These are phyloP conservation scores for Chenopodium suecicum DNA, from an alignment of 148 eudicot genomes.

Conservation along the genomic window DNA sequence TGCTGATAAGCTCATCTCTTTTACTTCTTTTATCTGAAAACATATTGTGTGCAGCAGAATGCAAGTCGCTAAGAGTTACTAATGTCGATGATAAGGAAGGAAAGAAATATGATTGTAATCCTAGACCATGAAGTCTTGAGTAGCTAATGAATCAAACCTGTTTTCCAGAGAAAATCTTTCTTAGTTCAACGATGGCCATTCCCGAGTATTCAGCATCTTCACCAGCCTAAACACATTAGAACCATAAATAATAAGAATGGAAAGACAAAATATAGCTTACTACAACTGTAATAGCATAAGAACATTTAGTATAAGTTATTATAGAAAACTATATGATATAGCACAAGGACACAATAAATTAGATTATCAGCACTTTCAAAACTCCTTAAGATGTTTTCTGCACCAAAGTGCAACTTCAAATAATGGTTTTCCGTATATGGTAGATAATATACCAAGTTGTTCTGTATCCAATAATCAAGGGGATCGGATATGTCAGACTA, in stretches of 20 bases:
- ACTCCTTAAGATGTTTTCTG: not conserved
- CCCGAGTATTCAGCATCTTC: slow-evolving; percentile 66
- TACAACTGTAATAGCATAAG: not conserved
- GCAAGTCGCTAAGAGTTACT: not conserved
- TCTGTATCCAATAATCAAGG: no score
- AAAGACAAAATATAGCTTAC: not conserved
- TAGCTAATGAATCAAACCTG: slow-evolving; percentile 31
- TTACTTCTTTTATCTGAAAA: slow-evolving; percentile 57
- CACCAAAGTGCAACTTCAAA: not conserved
- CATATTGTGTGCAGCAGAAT: not conserved
- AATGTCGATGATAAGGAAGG: not conserved
- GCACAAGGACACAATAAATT: not conserved
- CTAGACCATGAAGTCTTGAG: no score
- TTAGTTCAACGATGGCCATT: slow-evolving; percentile 65
- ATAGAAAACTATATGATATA: not conserved
- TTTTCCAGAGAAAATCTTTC: slow-evolving; percentile 67
- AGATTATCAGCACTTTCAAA: not conserved
- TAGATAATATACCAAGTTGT: no score
- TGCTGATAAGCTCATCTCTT: slow-evolving; percentile 84
- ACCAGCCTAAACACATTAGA: slow-evolving; percentile 48
- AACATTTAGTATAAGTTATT: not conserved
- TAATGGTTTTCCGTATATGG: no score
- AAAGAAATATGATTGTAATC: no score
- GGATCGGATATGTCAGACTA: no score
- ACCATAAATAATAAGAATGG: slow-evolving; percentile 12